A percentile compares a stretch with the other conserved stretches of the same genome.
These are phyloP conservation scores for Falciphora oryzae DNA, from an alignment of 2,329 filamentous ascomycete species.

Conservation along the genomic window DNA sequence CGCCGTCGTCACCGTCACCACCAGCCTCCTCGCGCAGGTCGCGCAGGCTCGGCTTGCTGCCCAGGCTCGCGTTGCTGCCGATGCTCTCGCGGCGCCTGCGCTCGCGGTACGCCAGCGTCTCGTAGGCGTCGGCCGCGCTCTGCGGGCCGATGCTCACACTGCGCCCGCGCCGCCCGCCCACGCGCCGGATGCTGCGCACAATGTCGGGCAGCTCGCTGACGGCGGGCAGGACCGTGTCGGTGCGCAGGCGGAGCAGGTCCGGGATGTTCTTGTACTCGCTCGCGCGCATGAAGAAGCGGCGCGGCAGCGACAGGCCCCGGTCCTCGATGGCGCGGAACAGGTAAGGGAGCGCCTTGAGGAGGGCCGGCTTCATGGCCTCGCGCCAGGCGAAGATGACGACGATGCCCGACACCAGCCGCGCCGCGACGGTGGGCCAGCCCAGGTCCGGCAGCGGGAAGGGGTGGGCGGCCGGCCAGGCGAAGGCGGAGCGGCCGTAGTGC, in stretches of 20 bases:
- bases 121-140: constrained; percentile 93
- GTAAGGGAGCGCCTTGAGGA: constrained; percentile 74
- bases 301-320: constrained; percentile 71
- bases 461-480: constrained; percentile 37
- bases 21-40: constrained; percentile 32
- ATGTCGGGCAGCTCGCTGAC: constrained; percentile 83
- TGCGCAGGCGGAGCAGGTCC: constrained; percentile 56
- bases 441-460: constrained; percentile 62
- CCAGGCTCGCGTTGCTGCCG: constrained; percentile 42
- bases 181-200: constrained; percentile 74
- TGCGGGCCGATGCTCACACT: constrained; percentile 90
- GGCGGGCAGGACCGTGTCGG: constrained; percentile 83
- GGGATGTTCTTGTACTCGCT: constrained; percentile 87
- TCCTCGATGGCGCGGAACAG: constrained; percentile 82
- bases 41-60: constrained; percentile 36
- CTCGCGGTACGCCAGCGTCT: constrained; percentile 87
- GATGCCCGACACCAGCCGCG: constrained; percentile 74
- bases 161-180: constrained; percentile 59
- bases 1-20: constrained; percentile 15
- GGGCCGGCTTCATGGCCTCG: constrained; percentile 76
- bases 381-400: constrained; percentile 84
- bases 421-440: constrained; percentile 56
- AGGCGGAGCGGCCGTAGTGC: constrained; percentile 62
- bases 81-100: constrained; percentile 50
- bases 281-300: constrained; percentile 85